These are phyloP conservation scores for Hevea brasiliensis DNA, from an alignment of 345 rosid genomes.

Conservation along the genomic window DNA sequence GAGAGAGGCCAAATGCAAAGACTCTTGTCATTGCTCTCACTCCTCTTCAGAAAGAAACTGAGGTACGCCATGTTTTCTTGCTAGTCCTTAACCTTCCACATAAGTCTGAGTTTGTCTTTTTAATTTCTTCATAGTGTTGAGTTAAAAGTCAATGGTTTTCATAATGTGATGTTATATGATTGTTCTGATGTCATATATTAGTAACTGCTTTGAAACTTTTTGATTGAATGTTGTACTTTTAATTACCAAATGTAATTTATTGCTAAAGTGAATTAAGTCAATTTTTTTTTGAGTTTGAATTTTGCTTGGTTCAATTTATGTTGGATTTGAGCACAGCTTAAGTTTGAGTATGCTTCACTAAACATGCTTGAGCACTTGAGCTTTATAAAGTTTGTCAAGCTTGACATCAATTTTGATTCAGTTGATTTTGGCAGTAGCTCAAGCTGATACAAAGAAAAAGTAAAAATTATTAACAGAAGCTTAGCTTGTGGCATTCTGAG, in stretches of 20 bases:
- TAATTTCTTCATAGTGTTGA: neutral
- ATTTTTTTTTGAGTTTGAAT: neutral
- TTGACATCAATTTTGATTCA: neutral
- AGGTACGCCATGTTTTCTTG: constrained; percentile 38
- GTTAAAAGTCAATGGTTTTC: neutral
- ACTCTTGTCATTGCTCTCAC: constrained; percentile 72
- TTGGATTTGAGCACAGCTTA: neutral
- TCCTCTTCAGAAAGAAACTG: constrained; percentile 81
- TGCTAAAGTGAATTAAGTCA: neutral
- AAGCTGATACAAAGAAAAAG: neutral
- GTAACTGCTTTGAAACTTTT: neutral
- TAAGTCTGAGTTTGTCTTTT: neutral
- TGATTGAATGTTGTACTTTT: constrained; percentile 1
- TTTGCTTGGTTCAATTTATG: neutral
- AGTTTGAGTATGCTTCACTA: no score
- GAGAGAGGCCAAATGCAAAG: constrained; percentile 92
- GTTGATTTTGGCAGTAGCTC: neutral
- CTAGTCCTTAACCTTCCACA: neutral
- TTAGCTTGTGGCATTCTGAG: neutral
- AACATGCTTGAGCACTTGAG: neutral
- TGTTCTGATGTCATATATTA: no score
- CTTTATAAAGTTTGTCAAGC: neutral
- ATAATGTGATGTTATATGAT: neutral
- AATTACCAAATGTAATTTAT: neutral
- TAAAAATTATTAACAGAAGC: neutral